Evolutionary conservation across 139 green algal species (phyloP), one percentile per base, ranked within the genome.

Genomic region (Tetraselmis striata): DNA sequence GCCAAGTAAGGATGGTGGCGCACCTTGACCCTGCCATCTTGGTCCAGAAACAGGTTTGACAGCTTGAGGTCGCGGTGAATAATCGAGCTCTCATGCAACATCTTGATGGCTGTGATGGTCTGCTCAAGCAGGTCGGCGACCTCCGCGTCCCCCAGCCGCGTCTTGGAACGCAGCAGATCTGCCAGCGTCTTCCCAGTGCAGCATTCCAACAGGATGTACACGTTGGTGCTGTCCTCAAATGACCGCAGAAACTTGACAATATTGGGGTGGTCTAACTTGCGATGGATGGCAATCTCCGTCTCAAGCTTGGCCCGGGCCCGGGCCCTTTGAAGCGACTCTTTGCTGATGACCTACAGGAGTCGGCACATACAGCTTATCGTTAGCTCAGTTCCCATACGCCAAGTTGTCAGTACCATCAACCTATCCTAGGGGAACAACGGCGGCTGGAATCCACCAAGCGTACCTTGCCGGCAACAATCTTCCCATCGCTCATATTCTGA

Each of bases 51-150:
- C 23, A 87, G 32, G 77, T 87, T 87, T 2, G 58, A 75, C 1
- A 87, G 79, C 84, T 87, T 87, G 11, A 87, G 75, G 76, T 87
- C 84, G 31, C 84, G 29, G 78, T 87, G 84, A 28, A 87, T 81
- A 67, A 87, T 29, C 76, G 1, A 28, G 22, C 2, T 2, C 5
- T 29, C 26, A 77, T 31, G 74, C 11, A 77, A 28, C 74, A 77
- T 77, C n/a, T 28, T 29, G 22, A 28, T 77, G 74, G 74, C 26
- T 2, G 26, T 77, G 74, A 77, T 31, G 74, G 74, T 31, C 74
- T 28, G 26, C 26, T 28, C 5, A 2, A 82, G 1, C 30, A 81
- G 80, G 0, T 29, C 2, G 24, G 31, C 76, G n/a, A 30, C 32
- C 45, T 82, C 75, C n/a, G 30, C 28, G 59, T 81, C 83, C 30